A percentile compares a stretch with the other conserved stretches of the same genome.
These are phyloP conservation scores for Mortierella sp. DNA, from an alignment of 371 early-diverging fungal species.

Conservation along the genomic window DNA sequence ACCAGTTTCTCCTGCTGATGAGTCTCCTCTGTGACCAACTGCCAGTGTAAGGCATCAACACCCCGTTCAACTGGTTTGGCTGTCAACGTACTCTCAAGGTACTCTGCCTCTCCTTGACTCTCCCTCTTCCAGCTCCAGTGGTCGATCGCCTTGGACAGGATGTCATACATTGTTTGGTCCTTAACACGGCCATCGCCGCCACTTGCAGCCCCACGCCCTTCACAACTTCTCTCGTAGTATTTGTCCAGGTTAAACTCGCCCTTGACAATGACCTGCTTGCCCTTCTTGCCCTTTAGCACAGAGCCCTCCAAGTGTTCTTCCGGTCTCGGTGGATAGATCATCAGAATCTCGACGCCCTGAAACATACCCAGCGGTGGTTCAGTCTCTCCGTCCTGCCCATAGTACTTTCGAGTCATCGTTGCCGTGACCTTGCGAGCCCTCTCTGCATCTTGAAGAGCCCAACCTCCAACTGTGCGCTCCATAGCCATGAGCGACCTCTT, in stretches of 20 bases:
- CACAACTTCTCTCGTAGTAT: neutral
- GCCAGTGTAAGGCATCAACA: conserved; percentile 20
- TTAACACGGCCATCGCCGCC: no score
- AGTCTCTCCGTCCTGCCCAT: conserved; percentile 36
- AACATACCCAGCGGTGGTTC: conserved; percentile 49
- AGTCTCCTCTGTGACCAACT: conserved; percentile 18
- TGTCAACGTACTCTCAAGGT: neutral
- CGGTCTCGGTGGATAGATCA: conserved; percentile 48
- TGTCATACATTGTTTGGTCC: conserved; percentile 22
- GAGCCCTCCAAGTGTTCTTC: conserved; percentile 22
- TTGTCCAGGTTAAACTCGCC: neutral
- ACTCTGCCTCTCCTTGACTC: neutral
- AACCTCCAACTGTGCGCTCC: conserved; percentile 18
- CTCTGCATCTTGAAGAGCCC: conserved; percentile 24
- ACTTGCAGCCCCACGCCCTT: neutral
- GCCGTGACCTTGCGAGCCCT: conserved; percentile 32
- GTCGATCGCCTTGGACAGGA: conserved; percentile 25
- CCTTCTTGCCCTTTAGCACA: neutral
- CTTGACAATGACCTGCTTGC: conserved; percentile 19
- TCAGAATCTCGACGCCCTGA: conserved; percentile 37
- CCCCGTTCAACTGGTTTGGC: neutral
- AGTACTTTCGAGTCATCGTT: conserved; percentile 39
- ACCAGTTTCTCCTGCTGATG: conserved; percentile 16
- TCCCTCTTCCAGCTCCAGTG: conserved; percentile 18
- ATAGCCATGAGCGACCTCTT: conserved; percentile 25